Conservation (phyloP, 2,329 filamentous ascomycete genomes). For the Botrytis elliptica region DNA sequence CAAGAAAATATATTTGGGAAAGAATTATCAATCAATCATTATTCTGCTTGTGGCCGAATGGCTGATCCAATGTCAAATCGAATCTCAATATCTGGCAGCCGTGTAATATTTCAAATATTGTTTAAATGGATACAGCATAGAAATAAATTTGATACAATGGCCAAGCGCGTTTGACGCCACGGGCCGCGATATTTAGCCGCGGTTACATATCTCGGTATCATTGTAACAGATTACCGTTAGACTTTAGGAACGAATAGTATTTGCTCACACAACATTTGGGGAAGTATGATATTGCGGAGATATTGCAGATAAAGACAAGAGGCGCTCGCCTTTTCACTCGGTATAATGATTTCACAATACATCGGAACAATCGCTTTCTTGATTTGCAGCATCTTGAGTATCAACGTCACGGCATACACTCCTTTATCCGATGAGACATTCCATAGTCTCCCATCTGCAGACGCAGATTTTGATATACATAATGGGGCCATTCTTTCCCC, state of each 20-base stretch:
- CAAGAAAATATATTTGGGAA: background rate
- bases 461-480: slow-evolving; percentile 74
- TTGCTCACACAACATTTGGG: background rate
- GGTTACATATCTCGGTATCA: background rate
- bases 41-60: background rate
- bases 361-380: slow-evolving; percentile 26
- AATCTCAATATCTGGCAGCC: background rate
- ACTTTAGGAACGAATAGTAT: background rate
- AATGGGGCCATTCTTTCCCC: slow-evolving; percentile 76
- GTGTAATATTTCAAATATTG: background rate
- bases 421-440: slow-evolving; percentile 74
- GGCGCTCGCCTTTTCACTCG: slow-evolving; percentile 28
- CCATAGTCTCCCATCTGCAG: slow-evolving; percentile 67
- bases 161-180: slow-evolving; percentile 9
- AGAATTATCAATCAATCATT: slow-evolving; percentile 5
- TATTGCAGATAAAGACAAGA: slow-evolving; percentile 21
- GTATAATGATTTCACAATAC: slow-evolving; percentile 27
- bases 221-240: slow-evolving; percentile 17
- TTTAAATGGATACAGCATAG: background rate
- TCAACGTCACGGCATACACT: slow-evolving; percentile 32
- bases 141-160: background rate
- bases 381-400: slow-evolving; percentile 25
- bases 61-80: background rate
- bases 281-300: slow-evolving; percentile 33
- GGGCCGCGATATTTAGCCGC: background rate